Evolutionary conservation across 257 asterid species (phyloP).

Genomic region (Cynanchum wilfordii): DNA sequence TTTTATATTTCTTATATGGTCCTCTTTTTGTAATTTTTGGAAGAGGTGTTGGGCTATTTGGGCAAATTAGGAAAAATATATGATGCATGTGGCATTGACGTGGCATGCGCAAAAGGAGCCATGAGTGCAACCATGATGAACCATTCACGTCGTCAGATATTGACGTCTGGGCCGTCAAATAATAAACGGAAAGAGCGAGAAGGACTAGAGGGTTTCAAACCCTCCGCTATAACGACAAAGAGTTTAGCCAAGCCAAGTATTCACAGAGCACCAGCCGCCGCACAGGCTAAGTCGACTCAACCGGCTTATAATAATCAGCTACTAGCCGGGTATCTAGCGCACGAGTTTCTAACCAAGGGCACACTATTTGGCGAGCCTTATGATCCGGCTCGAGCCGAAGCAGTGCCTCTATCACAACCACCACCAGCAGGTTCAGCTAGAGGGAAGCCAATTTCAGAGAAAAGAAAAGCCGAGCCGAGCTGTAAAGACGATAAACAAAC

Average conservation of each 20-base stretch:
- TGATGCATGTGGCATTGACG: conserved; percentile 28
- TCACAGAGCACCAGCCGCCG: conserved; percentile 14
- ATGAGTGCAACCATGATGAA: conserved; percentile 32
- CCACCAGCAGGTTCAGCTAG: not conserved
- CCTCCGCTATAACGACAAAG: conserved; percentile 34
- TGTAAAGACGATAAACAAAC: not conserved
- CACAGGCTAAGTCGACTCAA: conserved; percentile 13
- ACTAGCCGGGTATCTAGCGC: conserved; percentile 34
- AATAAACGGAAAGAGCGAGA: conserved; percentile 26
- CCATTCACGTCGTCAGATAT: conserved; percentile 27
- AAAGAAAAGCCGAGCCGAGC: conserved; percentile 22
- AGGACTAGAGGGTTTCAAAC: conserved; percentile 24
- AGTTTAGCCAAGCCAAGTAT: conserved; percentile 38
- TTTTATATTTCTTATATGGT: not conserved
- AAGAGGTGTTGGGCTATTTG: conserved; percentile 15
- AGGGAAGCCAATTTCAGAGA: conserved; percentile 11
- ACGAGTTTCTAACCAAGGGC: conserved; percentile 30
- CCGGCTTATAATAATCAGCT: conserved; percentile 21
- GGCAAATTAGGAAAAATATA: not conserved
- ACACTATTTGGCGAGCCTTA: conserved; percentile 26
- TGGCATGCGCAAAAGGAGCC: conserved; percentile 26
- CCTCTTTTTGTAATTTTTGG: not conserved
- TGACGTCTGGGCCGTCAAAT: conserved; percentile 23
- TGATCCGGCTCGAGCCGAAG: conserved; percentile 26
- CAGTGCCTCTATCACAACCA: conserved; percentile 5